These are phyloP conservation scores for Falciphora oryzae DNA, from an alignment of 2,329 filamentous ascomycete species.

Conservation along the genomic window DNA sequence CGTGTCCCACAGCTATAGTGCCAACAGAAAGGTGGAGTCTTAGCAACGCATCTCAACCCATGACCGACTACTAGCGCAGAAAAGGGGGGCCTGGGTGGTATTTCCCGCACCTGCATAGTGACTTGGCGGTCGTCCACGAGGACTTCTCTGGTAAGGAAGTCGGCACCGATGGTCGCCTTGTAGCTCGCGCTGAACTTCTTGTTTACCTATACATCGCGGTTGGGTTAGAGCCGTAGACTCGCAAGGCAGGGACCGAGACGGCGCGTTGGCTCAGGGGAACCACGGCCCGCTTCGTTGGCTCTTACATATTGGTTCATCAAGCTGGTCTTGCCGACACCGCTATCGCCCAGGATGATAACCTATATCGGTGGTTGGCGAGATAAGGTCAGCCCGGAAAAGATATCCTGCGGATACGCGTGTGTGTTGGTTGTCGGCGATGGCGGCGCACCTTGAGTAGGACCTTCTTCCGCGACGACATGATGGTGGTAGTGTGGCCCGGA, in stretches of 20 bases:
- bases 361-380: constrained; percentile 30
- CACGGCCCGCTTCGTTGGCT: constrained; percentile 10
- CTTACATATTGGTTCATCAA: constrained; percentile 99
- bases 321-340: constrained; percentile 97
- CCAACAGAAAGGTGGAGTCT: constrained; percentile 14
- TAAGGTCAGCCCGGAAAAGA: not conserved
- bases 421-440: constrained; percentile 4
- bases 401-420: not conserved
- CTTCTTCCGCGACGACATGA: constrained; percentile 82
- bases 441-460: constrained; percentile 73
- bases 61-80: no score
- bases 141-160: constrained; percentile 97
- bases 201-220: constrained; percentile 68
- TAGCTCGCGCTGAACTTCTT: constrained; percentile 99
- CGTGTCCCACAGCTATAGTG: constrained; percentile 83
- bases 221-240: constrained; percentile 7
- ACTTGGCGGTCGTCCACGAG: constrained; percentile 94
- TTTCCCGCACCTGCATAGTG: constrained; percentile 67
- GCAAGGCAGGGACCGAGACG: not conserved
- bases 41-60: constrained; percentile 12
- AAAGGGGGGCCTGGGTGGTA: not conserved
- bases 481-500: constrained; percentile 27
- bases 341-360: constrained; percentile 99
- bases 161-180: constrained; percentile 98
- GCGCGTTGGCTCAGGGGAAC: constrained; percentile 9